phyloP scores from a whole-genome alignment of 306 rosid species.

The Pyrus betulifolia region DNA sequence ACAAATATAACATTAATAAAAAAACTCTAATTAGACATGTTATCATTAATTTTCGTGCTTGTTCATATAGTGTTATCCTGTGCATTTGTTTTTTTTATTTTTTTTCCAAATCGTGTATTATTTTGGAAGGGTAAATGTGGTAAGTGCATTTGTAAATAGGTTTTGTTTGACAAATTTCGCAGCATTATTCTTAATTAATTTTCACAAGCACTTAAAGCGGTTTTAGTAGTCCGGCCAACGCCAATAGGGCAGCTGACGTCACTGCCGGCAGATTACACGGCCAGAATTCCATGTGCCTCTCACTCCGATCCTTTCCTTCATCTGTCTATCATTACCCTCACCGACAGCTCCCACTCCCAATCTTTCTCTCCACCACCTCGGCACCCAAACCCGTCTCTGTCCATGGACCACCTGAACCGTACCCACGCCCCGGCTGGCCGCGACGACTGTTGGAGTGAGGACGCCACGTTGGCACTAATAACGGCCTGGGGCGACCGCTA shows the following conservation, averaged over 20 bases:
- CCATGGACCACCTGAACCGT: constrained; percentile 22
- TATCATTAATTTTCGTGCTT: no score
- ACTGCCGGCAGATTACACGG: constrained; percentile 39
- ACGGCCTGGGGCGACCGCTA: constrained; percentile 46
- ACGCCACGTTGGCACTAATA: constrained; percentile 32
- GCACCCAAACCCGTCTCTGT: background rate
- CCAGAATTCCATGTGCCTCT: constrained; percentile 17
- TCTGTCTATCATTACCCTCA: background rate
- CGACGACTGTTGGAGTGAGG: constrained; percentile 47
- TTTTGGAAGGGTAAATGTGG: no score
- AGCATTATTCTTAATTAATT: no score
- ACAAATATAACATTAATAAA: no score
- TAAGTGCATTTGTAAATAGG: no score
- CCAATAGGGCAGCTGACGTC: constrained; percentile 32
- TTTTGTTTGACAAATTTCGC: no score
- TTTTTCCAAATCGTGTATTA: no score
- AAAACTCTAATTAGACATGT: no score
- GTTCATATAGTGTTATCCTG: no score
- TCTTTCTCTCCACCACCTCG: background rate
- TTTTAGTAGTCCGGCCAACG: constrained; percentile 17
- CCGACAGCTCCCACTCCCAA: background rate
- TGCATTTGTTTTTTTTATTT: no score
- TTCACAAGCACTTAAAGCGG: background rate
- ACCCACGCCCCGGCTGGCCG: constrained; percentile 26
- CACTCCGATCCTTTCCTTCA: background rate